Evolutionary conservation across 306 rosid genomes (phyloP), one percentile per base, ranked within the genome.

Genomic region (Carpinus fangiana): DNA sequence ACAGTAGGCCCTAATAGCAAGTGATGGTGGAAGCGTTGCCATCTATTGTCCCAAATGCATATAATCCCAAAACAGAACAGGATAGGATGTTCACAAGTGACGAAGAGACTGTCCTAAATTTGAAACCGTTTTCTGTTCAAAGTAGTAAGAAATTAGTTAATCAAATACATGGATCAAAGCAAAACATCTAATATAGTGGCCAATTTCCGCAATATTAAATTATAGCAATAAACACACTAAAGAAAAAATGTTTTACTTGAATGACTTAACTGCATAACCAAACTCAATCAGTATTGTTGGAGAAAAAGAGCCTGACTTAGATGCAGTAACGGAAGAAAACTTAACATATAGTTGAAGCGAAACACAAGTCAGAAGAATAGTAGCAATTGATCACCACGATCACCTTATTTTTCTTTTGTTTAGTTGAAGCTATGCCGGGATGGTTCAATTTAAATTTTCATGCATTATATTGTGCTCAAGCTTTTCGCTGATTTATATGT

Each of bases 21-120:
- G 81, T 56, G 87, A 53, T 54, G 88, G 80, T 9, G 67, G 72
- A 65, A 89, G 80, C 86, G 78, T 87, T 68, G 93, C 88, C 98
- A 94, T 88, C 69, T 75, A 59, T 23, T 26, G 65, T 57, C 70
- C 69, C 78, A 76, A 43, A 80, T 72, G 61, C 51, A 62, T 70
- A 65, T 64, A 61, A 73, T 74, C 53, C 38, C 60, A 73, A 76
- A 76, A 74, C 78, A 34, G 72, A 64, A 23, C 73, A 78, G 72
- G 72, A 38, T 12, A 59, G 52, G 76, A 73, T 45, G 74, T 56
- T 53, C 38, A 31, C 74, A 74, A 48, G 51, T 51, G 73, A n/a
- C 14, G 36, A 72, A 66, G 8, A 54, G 77, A 79, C 7, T 72
- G 31, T 21, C 82, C 70, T 70, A 43, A 70, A 72, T 17, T 38